These are phyloP conservation scores for Aureobasidium uvarum DNA, from an alignment of 2,329 filamentous ascomycete species.

Conservation along the genomic window DNA sequence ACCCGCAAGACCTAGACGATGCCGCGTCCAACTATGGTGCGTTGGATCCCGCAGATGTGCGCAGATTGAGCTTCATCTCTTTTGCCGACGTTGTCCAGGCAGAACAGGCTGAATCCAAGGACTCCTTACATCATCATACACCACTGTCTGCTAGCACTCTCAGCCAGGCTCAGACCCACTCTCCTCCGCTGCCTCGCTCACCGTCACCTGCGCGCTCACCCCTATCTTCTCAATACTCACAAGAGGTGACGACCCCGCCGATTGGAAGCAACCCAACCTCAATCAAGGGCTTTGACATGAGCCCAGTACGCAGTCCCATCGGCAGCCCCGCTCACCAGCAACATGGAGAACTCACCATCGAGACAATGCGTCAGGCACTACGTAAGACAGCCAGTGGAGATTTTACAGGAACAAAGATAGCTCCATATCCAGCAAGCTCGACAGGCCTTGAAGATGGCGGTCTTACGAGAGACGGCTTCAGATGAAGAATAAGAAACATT, in stretches of 20 bases:
- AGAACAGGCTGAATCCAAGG: slow-evolving; percentile 58
- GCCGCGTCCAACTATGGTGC: slow-evolving; percentile 72
- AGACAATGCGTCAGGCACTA: slow-evolving; percentile 90
- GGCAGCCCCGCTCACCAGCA: slow-evolving; percentile 52
- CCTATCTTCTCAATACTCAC: slow-evolving; percentile 57
- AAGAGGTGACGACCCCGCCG: slow-evolving; percentile 65
- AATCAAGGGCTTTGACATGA: slow-evolving; percentile 68
- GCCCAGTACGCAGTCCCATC: slow-evolving; percentile 61
- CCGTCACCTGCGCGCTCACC: slow-evolving; percentile 79
- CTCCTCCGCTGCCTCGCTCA: slow-evolving; percentile 53
- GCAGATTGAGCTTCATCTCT: slow-evolving; percentile 88
- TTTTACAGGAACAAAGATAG: slow-evolving; percentile 50
- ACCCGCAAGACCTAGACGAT: slow-evolving; percentile 49
- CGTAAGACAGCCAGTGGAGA: slow-evolving; percentile 83
- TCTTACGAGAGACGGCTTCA: slow-evolving; percentile 35
- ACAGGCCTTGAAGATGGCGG: slow-evolving; percentile 42
- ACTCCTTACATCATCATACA: slow-evolving; percentile 67
- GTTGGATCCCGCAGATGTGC: slow-evolving; percentile 73
- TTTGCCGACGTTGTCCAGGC: slow-evolving; percentile 93
- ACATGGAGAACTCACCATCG: slow-evolving; percentile 74
- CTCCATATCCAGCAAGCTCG: slow-evolving; percentile 40
- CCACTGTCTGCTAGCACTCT: slow-evolving; percentile 63
- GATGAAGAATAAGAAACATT: background rate
- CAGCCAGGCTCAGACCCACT: slow-evolving; percentile 30
- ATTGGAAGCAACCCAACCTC: slow-evolving; percentile 69